Conservation (phyloP, 768 basidiomycete species). For the Amanita molliuscula region DNA sequence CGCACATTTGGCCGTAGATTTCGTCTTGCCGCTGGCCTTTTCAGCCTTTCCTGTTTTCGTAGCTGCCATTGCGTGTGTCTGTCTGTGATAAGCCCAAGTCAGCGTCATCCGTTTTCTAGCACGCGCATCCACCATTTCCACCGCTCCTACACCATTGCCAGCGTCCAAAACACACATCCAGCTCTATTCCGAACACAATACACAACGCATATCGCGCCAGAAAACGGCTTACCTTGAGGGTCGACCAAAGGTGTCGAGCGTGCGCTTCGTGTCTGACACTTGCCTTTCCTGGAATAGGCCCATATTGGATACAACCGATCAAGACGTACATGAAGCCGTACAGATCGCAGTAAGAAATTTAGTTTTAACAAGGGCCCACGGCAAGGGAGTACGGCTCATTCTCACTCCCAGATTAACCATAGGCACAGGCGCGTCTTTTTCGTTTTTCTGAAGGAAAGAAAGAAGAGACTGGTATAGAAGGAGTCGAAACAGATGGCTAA, state of each 20-base stretch:
- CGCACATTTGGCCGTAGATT: conserved; percentile 30
- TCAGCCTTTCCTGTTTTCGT: conserved; percentile 63
- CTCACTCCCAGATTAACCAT: too few species aligned
- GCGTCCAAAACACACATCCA: not conserved
- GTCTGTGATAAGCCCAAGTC: not conserved
- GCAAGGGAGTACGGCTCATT: too few species aligned
- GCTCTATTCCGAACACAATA: not conserved
- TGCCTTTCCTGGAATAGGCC: conserved; percentile 1
- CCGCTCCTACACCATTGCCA: not conserved
- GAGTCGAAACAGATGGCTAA: not conserved
- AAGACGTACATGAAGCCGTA: too few species aligned
- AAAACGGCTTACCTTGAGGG: conserved; percentile 7
- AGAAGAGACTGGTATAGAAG: too few species aligned
- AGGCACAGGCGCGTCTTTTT: too few species aligned
- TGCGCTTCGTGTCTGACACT: not conserved
- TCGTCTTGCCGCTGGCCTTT: conserved; percentile 18
- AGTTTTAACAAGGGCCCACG: too few species aligned
- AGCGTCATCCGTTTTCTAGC: conserved; percentile 5
- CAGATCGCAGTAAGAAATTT: too few species aligned
- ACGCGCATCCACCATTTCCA: conserved; percentile 1
- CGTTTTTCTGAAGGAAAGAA: too few species aligned
- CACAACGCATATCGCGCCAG: not conserved
- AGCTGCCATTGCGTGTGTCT: conserved; percentile 35
- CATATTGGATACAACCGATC: too few species aligned
- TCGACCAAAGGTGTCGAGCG: not conserved